phyloP scores from a whole-genome alignment of 192 early-diverging fungal genomes.

The Coemansia reversa region DNA sequence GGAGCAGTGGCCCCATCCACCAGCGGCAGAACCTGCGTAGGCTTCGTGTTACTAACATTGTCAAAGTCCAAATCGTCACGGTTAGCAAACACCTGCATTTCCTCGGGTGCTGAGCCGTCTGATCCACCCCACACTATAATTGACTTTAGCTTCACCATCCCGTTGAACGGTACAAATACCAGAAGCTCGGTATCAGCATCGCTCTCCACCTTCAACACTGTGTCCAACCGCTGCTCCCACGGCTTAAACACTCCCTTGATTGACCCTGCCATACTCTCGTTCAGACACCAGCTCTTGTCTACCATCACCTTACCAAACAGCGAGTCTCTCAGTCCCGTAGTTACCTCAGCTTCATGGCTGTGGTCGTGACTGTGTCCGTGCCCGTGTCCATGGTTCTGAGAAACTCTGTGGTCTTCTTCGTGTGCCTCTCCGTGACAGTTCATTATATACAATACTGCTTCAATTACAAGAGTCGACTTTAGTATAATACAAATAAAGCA shows the following conservation, averaged over 20 bases:
- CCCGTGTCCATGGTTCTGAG: slow-evolving; percentile 57
- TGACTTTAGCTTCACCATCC: slow-evolving; percentile 85
- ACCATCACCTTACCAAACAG: slow-evolving; percentile 78
- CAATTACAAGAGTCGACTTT: not conserved
- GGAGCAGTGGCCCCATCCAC: slow-evolving; percentile 58
- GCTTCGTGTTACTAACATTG: slow-evolving; percentile 61
- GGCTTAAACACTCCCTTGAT: slow-evolving; percentile 80
- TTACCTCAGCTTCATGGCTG: slow-evolving; percentile 73
- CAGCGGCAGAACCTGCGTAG: slow-evolving; percentile 84
- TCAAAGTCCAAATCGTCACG: slow-evolving; percentile 90
- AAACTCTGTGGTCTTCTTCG: slow-evolving; percentile 24
- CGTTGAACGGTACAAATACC: slow-evolving; percentile 88
- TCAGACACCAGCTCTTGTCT: slow-evolving; percentile 77
- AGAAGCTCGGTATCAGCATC: slow-evolving; percentile 93
- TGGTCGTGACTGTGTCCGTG: slow-evolving; percentile 61
- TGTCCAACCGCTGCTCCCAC: slow-evolving; percentile 78
- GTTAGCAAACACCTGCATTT: slow-evolving; percentile 88
- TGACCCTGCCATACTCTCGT: slow-evolving; percentile 65
- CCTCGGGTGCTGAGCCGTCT: slow-evolving; percentile 61
- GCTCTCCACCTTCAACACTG: slow-evolving; percentile 66
- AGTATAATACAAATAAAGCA: not conserved
- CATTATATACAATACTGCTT: slow-evolving; percentile 20
- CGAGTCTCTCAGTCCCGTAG: slow-evolving; percentile 62
- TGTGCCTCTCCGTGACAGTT: slow-evolving; percentile 41
- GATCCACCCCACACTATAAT: slow-evolving; percentile 73